Base-by-base conservation (phyloP, 2,329 filamentous ascomycete genomes). In the Aspergillus luchuensis region DNA sequence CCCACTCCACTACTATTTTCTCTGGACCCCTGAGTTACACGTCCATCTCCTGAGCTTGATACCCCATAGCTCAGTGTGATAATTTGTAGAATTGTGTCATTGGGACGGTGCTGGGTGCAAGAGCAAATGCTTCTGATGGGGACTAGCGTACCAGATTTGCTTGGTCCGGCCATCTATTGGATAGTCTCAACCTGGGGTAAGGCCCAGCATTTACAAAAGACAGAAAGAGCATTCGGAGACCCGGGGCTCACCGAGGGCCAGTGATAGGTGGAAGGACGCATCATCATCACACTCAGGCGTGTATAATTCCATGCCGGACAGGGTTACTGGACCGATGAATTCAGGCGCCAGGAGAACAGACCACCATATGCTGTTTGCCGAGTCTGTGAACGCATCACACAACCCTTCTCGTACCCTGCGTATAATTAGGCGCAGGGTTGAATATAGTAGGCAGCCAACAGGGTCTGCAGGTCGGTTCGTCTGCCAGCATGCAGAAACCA, bases 391-490 rank as follows among this genome's bases (percentile, higher is more conserved):
- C 39, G 39, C 25, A 47, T 47, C 43, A 33, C 25, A 56, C 43
- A 47, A 30, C 41, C 43, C 17, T 47, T 43, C 30, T 56, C 53
- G 53, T 33, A 45, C 39, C 53, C 43, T 47, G 23, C 25, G 21
- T 56, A 56, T 56, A 56, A 50, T 50, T 50, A 30, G 47, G 47
- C n/a, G 25, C 21, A 15, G 36, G 38, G 52, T 25, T 33, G 43
- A 56, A 39, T 30, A 56, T 56, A 21, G 39, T 45, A 36, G 30
- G 38, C 41, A 17, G 17, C 53, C 39, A 43, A 43, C 39, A 45
- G 41, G 53, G 39, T 19, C 28, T 43, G 39, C 21, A 56, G n/a
- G 53, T 33, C 53, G 53, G 43, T 56, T 56, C 53, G 41, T 56
- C 19, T 23, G 11, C 41, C 45, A 41, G 43, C 23, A 56, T 56